Conservation (phyloP, 176 grass and related monocot genomes). For the Miscanthus lutarioriparius region DNA sequence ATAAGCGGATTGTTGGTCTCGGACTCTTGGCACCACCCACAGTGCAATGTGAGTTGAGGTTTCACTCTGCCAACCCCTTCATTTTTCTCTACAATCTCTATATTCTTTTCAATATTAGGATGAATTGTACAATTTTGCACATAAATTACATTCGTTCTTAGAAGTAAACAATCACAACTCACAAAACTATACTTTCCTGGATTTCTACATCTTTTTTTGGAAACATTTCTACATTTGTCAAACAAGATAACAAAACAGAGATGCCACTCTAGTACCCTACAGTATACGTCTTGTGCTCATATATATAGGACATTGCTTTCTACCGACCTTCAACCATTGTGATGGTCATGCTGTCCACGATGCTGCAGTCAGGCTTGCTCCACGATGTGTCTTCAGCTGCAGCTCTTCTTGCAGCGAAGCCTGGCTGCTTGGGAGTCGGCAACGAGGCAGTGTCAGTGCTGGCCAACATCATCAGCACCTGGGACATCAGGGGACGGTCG, state of each 20-base stretch:
- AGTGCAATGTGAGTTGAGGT: neutral
- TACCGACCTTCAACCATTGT: constrained; percentile 56
- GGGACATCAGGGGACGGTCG: constrained; percentile 57
- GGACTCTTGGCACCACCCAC: neutral
- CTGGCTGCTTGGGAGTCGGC: constrained; percentile 50
- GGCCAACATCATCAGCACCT: constrained; percentile 53
- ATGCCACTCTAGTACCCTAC: neutral
- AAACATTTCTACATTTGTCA: neutral
- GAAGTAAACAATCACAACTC: neutral
- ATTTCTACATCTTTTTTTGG: neutral
- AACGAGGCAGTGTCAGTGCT: constrained; percentile 27
- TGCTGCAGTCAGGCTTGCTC: constrained; percentile 41
- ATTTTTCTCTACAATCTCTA: neutral
- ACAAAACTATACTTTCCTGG: neutral
- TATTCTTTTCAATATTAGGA: neutral
- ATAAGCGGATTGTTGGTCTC: no score
- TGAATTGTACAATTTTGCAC: neutral
- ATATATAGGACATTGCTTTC: neutral
- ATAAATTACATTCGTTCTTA: neutral
- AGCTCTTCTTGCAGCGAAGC: constrained; percentile 43
- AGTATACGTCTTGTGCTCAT: neutral
- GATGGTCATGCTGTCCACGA: constrained; percentile 54
- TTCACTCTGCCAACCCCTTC: neutral
- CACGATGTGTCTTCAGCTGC: constrained; percentile 37
- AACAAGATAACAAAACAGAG: neutral